Conservation (phyloP, 306 rosid species). For the Rosa multiflora region DNA sequence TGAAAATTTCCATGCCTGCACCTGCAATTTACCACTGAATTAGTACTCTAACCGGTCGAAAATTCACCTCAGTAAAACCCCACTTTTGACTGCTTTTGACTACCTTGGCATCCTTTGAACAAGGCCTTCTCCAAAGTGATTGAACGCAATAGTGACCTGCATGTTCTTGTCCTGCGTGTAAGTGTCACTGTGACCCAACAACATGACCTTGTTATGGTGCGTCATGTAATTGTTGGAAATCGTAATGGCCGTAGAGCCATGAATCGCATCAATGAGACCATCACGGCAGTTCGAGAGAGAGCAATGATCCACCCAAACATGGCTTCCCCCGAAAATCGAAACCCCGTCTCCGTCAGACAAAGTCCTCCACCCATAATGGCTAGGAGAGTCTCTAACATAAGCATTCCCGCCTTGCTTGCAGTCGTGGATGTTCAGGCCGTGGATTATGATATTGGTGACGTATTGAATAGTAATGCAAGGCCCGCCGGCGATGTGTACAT, state of each 20-base stretch:
- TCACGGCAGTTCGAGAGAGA: constrained; percentile 70
- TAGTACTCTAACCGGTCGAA: not conserved
- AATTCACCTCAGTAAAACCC: not conserved
- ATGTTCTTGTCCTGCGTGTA: constrained; percentile 68
- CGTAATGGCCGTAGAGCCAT: constrained; percentile 81
- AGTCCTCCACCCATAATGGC: constrained; percentile 83
- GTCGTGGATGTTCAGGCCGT: constrained; percentile 81
- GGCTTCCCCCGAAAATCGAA: constrained; percentile 83
- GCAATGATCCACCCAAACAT: constrained; percentile 91
- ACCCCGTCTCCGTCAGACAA: constrained; percentile 84
- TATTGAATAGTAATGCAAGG: constrained; percentile 89
- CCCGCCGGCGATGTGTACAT: constrained; percentile 87
- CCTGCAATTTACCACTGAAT: constrained; percentile 40
- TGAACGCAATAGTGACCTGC: constrained; percentile 94
- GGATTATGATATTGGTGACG: constrained; percentile 74
- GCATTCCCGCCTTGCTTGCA: constrained; percentile 80
- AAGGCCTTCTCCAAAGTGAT: constrained; percentile 94
- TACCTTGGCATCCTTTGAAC: constrained; percentile 83
- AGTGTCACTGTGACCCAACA: constrained; percentile 85
- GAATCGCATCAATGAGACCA: constrained; percentile 81
- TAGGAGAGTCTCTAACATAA: constrained; percentile 76
- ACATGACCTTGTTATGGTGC: constrained; percentile 91
- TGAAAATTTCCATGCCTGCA: constrained; percentile 93
- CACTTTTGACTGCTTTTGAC: too few species aligned
- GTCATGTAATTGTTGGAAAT: constrained; percentile 79